Conservation (phyloP, 2,329 filamentous ascomycete species). For the Xylariaceae sp. region DNA sequence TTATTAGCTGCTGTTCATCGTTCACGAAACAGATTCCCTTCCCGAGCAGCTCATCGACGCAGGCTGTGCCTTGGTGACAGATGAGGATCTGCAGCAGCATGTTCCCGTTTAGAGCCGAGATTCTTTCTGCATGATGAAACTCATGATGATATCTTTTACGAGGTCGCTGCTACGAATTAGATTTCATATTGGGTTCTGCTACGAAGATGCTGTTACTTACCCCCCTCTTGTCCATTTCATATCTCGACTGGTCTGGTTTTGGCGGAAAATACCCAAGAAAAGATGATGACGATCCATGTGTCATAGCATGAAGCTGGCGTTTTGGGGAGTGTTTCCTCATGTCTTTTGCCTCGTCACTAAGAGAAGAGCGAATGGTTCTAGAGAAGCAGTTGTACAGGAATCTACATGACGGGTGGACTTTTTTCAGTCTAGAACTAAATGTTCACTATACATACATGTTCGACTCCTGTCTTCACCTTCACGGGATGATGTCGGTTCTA, state of each 20-base stretch:
- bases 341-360: neutral
- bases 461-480: too few relatives aligned
- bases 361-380: neutral
- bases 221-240: neutral
- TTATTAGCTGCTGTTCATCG: too few relatives aligned
- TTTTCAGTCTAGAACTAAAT: neutral
- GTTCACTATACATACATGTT: neutral
- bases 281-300: neutral
- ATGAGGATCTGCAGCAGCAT: too few relatives aligned
- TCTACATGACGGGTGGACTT: neutral
- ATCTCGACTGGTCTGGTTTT: neutral
- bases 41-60: too few relatives aligned
- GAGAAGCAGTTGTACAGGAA: neutral
- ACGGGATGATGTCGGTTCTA: neutral
- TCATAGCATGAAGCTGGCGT: slow-evolving; percentile 7
- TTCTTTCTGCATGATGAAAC: too few relatives aligned
- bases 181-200: too few relatives aligned
- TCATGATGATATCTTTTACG: too few relatives aligned
- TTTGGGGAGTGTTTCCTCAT: slow-evolving; percentile 2
- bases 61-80: too few relatives aligned
- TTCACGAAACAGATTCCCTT: too few relatives aligned
- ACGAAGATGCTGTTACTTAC: neutral
- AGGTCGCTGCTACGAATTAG: too few relatives aligned
- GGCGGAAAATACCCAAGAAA: slow-evolving; percentile 17
- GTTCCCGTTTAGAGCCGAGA: too few relatives aligned